A percentile compares a stretch with the other conserved stretches of the same genome.
Conservation (phyloP, 768 basidiomycete species). For the Russula abietina region DNA sequence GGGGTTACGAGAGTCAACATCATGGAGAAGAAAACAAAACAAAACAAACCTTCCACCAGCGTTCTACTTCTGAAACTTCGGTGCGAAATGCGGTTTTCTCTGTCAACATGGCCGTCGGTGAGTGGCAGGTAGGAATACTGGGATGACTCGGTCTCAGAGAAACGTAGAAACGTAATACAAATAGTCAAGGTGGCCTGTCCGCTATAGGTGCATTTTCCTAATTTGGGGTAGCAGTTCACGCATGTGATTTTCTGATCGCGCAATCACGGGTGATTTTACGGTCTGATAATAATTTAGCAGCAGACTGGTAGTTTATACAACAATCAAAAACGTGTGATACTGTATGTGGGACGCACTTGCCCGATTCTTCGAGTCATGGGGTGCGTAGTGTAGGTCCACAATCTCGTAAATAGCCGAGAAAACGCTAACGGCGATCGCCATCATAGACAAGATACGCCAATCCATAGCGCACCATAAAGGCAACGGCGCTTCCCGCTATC, state of each 20-base stretch:
- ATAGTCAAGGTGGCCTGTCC: too few relatives aligned
- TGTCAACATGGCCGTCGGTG: conserved; percentile 42
- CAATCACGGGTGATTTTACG: neutral
- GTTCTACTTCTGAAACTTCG: conserved; percentile 80
- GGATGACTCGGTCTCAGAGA: too few relatives aligned
- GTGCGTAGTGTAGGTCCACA: too few relatives aligned
- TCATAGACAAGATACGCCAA: conserved; percentile 87
- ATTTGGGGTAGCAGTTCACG: neutral
- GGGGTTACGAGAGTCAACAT: neutral
- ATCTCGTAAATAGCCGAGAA: neutral
- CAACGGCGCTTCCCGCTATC: conserved; percentile 70
- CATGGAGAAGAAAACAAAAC: neutral
- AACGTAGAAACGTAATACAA: too few relatives aligned
- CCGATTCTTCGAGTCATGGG: too few relatives aligned
- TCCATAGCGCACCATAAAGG: conserved; percentile 86
- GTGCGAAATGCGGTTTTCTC: conserved; percentile 67
- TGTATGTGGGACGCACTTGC: neutral
- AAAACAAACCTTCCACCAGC: conserved; percentile 81
- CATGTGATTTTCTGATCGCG: conserved; percentile 17
- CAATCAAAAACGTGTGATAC: neutral
- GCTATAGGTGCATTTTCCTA: neutral
- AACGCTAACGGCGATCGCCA: conserved; percentile 68
- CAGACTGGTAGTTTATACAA: too few relatives aligned
- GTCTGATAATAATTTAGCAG: neutral
- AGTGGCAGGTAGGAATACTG: neutral